A percentile compares a stretch with the other conserved stretches of the same genome.
phyloP scores from a whole-genome alignment of 2,329 filamentous ascomycete species.

The Phialophora macrospora region DNA sequence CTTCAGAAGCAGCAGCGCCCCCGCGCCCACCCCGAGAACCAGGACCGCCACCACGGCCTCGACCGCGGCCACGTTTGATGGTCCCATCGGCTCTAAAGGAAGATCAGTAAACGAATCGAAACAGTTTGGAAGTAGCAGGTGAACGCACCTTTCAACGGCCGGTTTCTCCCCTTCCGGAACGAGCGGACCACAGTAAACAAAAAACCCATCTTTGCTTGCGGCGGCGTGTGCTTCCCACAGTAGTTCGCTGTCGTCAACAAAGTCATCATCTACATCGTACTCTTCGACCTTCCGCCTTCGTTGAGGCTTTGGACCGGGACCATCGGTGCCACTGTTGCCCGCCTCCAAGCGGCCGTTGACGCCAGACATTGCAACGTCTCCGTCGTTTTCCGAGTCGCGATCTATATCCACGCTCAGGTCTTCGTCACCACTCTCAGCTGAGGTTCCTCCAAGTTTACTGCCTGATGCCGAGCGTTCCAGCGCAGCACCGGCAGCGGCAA shows the following conservation, averaged over 20 bases:
- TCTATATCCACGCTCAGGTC: constrained; percentile 91
- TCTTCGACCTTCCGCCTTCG: constrained; percentile 73
- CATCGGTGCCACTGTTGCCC: constrained; percentile 59
- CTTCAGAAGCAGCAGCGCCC: constrained; percentile 34
- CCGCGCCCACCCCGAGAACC: constrained; percentile 50
- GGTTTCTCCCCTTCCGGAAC: constrained; percentile 84
- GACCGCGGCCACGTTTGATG: constrained; percentile 61
- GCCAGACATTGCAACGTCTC: constrained; percentile 50
- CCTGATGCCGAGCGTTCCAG: constrained; percentile 64
- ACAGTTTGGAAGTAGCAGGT: constrained; percentile 18
- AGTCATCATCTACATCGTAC: constrained; percentile 70
- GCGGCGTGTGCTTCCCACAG: constrained; percentile 95
- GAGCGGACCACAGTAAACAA: constrained; percentile 93
- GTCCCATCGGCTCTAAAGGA: constrained; percentile 68
- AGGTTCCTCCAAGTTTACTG: constrained; percentile 69
- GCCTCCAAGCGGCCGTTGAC: constrained; percentile 58
- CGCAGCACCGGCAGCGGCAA: constrained; percentile 84
- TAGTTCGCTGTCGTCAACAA: constrained; percentile 88
- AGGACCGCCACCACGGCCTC: constrained; percentile 57
- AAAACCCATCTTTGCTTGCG: constrained; percentile 94
- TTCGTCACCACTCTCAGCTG: constrained; percentile 63
- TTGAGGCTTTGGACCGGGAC: constrained; percentile 74
- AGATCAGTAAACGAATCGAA: constrained; percentile 44
- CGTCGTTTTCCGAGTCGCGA: constrained; percentile 63
- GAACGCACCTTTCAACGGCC: constrained; percentile 63